Percentiles rank a stretch among this genome's conserved stretches.
phyloP scores from a whole-genome alignment of 2,329 filamentous ascomycete species.

The Coccinonectria pachysandricola region DNA sequence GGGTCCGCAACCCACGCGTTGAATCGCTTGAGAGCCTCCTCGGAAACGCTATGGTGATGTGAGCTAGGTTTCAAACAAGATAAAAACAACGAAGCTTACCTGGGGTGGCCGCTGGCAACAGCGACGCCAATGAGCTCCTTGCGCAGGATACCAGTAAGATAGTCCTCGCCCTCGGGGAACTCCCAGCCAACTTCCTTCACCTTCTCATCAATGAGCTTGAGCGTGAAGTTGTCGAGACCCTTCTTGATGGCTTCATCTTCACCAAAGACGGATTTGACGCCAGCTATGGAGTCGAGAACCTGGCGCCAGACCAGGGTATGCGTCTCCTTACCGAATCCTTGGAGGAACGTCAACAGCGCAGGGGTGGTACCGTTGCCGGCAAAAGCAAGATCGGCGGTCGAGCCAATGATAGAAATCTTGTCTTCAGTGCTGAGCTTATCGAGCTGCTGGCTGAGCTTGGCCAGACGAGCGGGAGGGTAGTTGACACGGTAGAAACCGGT shows the following conservation, averaged over 20 bases:
- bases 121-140: constrained; percentile 70
- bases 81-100: constrained; percentile 36
- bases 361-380: constrained; percentile 77
- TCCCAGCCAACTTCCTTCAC: constrained; percentile 80
- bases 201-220: constrained; percentile 65
- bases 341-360: constrained; percentile 70
- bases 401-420: constrained; percentile 85
- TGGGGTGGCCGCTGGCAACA: constrained; percentile 64
- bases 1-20: constrained; percentile 63
- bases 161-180: constrained; percentile 67
- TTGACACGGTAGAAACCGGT: constrained; percentile 88
- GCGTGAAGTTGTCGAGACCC: constrained; percentile 66
- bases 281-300: constrained; percentile 64
- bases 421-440: constrained; percentile 72
- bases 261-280: constrained; percentile 76
- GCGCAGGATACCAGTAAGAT: constrained; percentile 70
- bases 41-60: constrained; percentile 43
- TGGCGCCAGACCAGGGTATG: constrained; percentile 88
- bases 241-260: constrained; percentile 61
- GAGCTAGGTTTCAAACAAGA: constrained; percentile 9
- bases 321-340: constrained; percentile 72
- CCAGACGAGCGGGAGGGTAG: constrained; percentile 75
- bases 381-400: constrained; percentile 79
- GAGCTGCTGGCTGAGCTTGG: constrained; percentile 68
- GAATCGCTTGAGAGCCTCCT: constrained; percentile 72